A percentile compares a stretch with the other conserved stretches of the same genome.
These are phyloP conservation scores for Chlamydomonas sp. DNA, from an alignment of 139 green algal species.

Conservation along the genomic window DNA sequence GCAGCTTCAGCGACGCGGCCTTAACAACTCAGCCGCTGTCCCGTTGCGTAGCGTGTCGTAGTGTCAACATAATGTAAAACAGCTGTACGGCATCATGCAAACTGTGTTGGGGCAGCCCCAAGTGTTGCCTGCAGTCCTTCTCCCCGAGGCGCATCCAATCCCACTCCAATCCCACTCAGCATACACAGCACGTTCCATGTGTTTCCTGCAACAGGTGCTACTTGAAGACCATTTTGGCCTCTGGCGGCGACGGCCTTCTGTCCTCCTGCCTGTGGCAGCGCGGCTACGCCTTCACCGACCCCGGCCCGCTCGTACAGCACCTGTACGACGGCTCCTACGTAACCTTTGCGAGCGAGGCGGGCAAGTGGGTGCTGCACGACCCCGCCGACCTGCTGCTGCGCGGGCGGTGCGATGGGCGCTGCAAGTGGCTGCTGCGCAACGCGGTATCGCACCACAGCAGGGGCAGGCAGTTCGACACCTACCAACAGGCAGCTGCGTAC, in stretches of 20 bases:
- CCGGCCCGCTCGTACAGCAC: not conserved
- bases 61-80: too few relatives aligned
- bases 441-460: not conserved
- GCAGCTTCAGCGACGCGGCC: too few relatives aligned
- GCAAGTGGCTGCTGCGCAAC: constrained; percentile 13
- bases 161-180: too few relatives aligned
- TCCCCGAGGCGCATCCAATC: too few relatives aligned
- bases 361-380: constrained; percentile 2
- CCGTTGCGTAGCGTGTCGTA: too few relatives aligned
- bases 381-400: constrained; percentile 6
- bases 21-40: too few relatives aligned
- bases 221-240: not conserved
- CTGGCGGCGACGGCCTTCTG: constrained; percentile 28
- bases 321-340: constrained; percentile 15
- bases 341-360: not conserved
- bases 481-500: constrained; percentile 6
- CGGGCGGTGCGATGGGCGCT: constrained; percentile 16
- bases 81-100: not conserved
- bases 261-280: constrained; percentile 14
- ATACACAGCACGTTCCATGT: too few relatives aligned
- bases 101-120: too few relatives aligned
- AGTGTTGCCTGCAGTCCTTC: too few relatives aligned
- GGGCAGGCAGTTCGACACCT: constrained; percentile 4
- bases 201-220: too few relatives aligned
- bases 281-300: constrained; percentile 25